Evolutionary conservation across 345 rosid genomes (phyloP).

Genomic region (Brassica rapa): DNA sequence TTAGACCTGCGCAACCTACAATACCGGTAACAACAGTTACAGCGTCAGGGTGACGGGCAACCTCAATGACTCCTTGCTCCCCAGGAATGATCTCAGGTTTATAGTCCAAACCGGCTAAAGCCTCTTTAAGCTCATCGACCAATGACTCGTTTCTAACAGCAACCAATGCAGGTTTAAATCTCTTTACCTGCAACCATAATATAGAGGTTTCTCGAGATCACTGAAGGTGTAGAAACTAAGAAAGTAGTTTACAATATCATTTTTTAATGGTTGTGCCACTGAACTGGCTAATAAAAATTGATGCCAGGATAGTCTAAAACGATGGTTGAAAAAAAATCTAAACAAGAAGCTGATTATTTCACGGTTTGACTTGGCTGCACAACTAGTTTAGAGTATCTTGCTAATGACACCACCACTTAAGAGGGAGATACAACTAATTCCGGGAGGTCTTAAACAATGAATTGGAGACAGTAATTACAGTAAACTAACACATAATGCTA

Average conservation of each 20-base stretch:
- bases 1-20: conserved; percentile 97
- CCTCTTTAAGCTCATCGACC: conserved; percentile 74
- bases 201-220: background rate
- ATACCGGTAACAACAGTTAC: conserved; percentile 92
- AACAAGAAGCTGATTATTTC: background rate
- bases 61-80: conserved; percentile 91
- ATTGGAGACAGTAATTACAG: background rate
- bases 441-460: background rate
- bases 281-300: background rate
- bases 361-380: conserved; percentile 1
- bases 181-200: conserved; percentile 57
- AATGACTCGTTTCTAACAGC: conserved; percentile 79
- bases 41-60: conserved; percentile 92
- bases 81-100: conserved; percentile 96
- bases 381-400: background rate
- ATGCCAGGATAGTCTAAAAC: background rate
- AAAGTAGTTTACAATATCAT: background rate
- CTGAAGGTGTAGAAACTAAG: background rate
- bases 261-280: background rate
- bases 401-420: background rate
- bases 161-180: conserved; percentile 84
- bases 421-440: background rate
- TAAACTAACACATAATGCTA: background rate
- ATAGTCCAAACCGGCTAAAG: conserved; percentile 71
- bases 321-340: background rate